Conservation (phyloP, 352 stramenopile species). For the Saprolegnia diclina region DNA sequence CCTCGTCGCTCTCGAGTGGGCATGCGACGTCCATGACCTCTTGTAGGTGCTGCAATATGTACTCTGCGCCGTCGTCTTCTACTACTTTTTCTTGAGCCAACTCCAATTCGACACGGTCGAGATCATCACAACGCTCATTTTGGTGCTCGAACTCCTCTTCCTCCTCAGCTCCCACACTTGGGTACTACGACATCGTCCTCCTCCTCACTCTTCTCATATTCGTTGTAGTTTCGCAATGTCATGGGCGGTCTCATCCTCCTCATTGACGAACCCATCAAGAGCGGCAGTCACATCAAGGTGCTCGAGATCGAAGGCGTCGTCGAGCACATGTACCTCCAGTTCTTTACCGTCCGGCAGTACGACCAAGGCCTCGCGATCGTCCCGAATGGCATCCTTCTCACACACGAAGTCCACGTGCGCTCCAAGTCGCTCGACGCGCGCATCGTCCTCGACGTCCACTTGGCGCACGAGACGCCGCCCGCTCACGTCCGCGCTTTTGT, state of each 20-base stretch:
- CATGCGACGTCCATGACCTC: not conserved
- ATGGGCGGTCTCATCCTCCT: constrained; percentile 76
- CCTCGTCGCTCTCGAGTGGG: not conserved
- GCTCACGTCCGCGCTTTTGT: constrained; percentile 57
- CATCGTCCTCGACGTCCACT: constrained; percentile 47
- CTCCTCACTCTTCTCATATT: constrained; percentile 11
- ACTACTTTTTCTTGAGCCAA: constrained; percentile 78
- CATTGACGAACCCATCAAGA: constrained; percentile 80
- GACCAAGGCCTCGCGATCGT: constrained; percentile 79
- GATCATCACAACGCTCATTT: constrained; percentile 68
- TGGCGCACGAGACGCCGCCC: constrained; percentile 49
- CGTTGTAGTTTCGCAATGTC: constrained; percentile 71
- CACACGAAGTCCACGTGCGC: constrained; percentile 67
- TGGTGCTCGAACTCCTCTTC: constrained; percentile 74
- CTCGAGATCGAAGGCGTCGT: constrained; percentile 74
- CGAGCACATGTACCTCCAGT: constrained; percentile 74
- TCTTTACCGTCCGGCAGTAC: constrained; percentile 72
- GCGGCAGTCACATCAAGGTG: constrained; percentile 62
- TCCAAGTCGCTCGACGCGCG: constrained; percentile 55
- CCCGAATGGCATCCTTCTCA: constrained; percentile 69
- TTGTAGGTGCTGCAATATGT: constrained; percentile 72
- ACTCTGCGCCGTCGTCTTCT: constrained; percentile 73
- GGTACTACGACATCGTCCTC: constrained; percentile 35
- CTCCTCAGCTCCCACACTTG: constrained; percentile 75
- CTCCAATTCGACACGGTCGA: constrained; percentile 78